Evolutionary conservation across 1,284 basidiomycete genomes (phyloP).

Genomic region (Xerocomus amazonicus): DNA sequence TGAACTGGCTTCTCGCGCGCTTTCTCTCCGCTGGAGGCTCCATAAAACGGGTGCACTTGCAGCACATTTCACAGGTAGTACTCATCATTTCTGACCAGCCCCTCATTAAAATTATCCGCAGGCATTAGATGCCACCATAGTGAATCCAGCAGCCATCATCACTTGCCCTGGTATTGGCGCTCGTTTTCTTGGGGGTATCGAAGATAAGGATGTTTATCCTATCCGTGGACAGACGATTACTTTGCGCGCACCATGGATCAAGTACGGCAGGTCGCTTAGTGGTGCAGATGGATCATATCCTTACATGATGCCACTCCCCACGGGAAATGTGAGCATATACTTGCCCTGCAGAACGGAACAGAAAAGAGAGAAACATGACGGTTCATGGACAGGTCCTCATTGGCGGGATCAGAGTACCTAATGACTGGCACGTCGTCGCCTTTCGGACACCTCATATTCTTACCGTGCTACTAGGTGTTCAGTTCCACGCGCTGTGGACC

Average conservation of each 20-base stretch:
- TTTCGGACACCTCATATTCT: background rate
- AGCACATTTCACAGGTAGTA: constrained; percentile 59
- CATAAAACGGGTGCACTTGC: constrained; percentile 52
- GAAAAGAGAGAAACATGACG: no score
- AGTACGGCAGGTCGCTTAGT: constrained; percentile 54
- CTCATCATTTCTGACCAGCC: background rate
- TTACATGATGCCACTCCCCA: constrained; percentile 69
- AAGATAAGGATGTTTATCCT: constrained; percentile 70
- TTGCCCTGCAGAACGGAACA: no score
- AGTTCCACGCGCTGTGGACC: constrained; percentile 55
- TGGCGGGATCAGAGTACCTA: constrained; percentile 56
- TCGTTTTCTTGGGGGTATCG: constrained; percentile 72
- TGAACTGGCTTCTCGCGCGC: constrained; percentile 61
- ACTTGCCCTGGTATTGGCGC: constrained; percentile 68
- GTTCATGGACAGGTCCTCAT: constrained; percentile 49
- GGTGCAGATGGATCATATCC: constrained; percentile 49
- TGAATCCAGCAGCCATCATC: constrained; percentile 44
- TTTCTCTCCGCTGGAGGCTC: constrained; percentile 61
- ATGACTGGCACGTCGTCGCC: constrained; percentile 55
- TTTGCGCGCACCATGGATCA: constrained; percentile 71
- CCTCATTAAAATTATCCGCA: background rate
- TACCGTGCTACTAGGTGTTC: constrained; percentile 42
- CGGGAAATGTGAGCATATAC: constrained; percentile 41
- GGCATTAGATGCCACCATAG: constrained; percentile 19
- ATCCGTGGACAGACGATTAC: constrained; percentile 86